phyloP scores from a whole-genome alignment of 2,329 filamentous ascomycete genomes.

The Gyromitra esculenta region DNA sequence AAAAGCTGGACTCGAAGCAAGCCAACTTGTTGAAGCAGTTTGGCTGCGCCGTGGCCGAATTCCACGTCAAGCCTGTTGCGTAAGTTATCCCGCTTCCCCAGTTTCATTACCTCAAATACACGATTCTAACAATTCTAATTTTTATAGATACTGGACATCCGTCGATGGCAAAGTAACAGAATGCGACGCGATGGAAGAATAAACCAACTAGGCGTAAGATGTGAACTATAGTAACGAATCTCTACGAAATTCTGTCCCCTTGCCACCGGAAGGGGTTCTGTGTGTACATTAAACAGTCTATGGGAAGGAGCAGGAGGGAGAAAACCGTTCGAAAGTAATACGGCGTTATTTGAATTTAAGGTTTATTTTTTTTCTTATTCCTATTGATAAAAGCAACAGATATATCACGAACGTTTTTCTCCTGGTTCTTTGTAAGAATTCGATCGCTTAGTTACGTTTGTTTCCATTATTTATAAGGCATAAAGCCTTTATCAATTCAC shows the following conservation, averaged over 20 bases:
- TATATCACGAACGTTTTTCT: background rate
- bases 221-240: slow-evolving; percentile 10
- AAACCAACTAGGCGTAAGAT: background rate
- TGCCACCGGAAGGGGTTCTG: background rate
- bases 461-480: background rate
- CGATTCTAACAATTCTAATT: slow-evolving; percentile 6
- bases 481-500: background rate
- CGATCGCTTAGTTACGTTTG: background rate
- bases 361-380: slow-evolving; percentile 17
- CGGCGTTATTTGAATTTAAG: slow-evolving; percentile 40
- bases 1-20: slow-evolving; percentile 87
- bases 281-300: slow-evolving; percentile 22
- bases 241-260: slow-evolving; percentile 12
- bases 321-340: slow-evolving; percentile 21
- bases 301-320: background rate
- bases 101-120: background rate
- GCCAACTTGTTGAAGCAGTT: slow-evolving; percentile 94
- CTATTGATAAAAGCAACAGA: background rate
- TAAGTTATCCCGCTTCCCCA: slow-evolving; percentile 59
- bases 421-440: background rate
- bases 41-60: slow-evolving; percentile 88
- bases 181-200: slow-evolving; percentile 52
- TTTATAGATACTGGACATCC: slow-evolving; percentile 48
- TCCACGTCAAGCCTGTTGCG: slow-evolving; percentile 81
- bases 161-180: slow-evolving; percentile 41